Evolutionary conservation across 768 basidiomycete species (phyloP).

Genomic region (Pleurotus platypus): DNA sequence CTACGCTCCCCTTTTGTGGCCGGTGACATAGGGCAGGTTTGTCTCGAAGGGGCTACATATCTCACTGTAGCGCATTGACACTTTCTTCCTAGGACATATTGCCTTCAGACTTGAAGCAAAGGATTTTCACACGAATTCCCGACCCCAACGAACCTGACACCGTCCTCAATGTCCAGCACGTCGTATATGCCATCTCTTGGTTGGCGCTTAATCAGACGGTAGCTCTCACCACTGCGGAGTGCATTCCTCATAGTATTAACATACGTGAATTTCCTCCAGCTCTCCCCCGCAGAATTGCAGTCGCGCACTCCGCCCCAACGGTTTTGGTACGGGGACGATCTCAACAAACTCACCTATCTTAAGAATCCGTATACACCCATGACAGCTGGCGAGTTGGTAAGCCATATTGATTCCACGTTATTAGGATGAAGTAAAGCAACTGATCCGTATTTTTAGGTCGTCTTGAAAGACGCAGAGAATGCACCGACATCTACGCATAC

Average conservation of each 20-base stretch:
- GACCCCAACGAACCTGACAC: slow-evolving; percentile 48
- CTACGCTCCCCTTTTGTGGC: slow-evolving; percentile 71
- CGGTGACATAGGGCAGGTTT: slow-evolving; percentile 72
- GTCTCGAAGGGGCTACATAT: slow-evolving; percentile 17
- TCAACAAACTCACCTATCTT: slow-evolving; percentile 61
- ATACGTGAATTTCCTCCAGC: slow-evolving; percentile 33
- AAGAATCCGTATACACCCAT: slow-evolving; percentile 59
- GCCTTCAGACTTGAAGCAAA: not conserved
- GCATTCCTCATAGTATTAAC: too few relatives aligned
- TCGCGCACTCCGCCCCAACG: slow-evolving; percentile 61
- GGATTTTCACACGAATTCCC: not conserved
- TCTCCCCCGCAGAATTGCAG: slow-evolving; percentile 55
- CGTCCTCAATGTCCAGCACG: slow-evolving; percentile 71
- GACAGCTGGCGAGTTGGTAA: slow-evolving; percentile 59
- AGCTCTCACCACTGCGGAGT: not conserved
- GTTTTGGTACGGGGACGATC: slow-evolving; percentile 70
- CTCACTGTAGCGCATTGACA: not conserved
- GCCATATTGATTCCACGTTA: not conserved
- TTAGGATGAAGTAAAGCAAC: too few relatives aligned
- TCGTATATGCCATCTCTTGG: slow-evolving; percentile 81
- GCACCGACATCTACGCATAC: slow-evolving; percentile 63
- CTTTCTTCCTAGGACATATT: slow-evolving; percentile 10
- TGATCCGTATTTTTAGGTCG: slow-evolving; percentile 32
- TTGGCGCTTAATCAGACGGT: slow-evolving; percentile 85
- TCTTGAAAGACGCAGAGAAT: slow-evolving; percentile 45